phyloP scores from a whole-genome alignment of 1,139 yeast species.

The Nadsonia commutata region DNA sequence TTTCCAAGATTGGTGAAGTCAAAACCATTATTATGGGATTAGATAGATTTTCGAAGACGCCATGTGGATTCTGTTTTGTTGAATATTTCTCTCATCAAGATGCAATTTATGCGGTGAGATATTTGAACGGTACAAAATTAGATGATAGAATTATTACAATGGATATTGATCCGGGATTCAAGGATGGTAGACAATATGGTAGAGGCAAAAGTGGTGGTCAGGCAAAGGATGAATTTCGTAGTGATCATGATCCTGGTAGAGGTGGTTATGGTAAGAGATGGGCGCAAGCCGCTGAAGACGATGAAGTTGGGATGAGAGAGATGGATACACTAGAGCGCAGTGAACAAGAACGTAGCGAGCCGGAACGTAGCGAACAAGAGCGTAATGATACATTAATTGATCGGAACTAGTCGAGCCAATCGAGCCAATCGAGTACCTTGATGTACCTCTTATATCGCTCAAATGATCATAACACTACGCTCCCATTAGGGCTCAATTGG shows the following conservation, averaged over 20 bases:
- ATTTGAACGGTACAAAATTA: slow-evolving; percentile 60
- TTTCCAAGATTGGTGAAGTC: slow-evolving; percentile 58
- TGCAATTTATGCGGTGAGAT: slow-evolving; percentile 70
- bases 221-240: slow-evolving; percentile 41
- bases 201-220: slow-evolving; percentile 90
- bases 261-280: slow-evolving; percentile 35
- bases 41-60: slow-evolving; percentile 75
- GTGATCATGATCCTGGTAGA: slow-evolving; percentile 41
- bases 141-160: slow-evolving; percentile 70
- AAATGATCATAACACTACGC: no score
- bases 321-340: no score
- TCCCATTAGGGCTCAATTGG: no score
- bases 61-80: slow-evolving; percentile 92
- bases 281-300: slow-evolving; percentile 4
- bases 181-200: slow-evolving; percentile 89
- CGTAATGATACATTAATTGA: no score
- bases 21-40: slow-evolving; percentile 82
- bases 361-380: no score
- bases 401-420: no score
- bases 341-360: no score
- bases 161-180: slow-evolving; percentile 89
- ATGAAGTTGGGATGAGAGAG: neutral
- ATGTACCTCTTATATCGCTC: no score
- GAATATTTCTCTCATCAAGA: slow-evolving; percentile 53
- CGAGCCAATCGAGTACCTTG: no score